A percentile compares a stretch with the other conserved stretches of the same genome.
Conservation (phyloP, 257 asterid genomes). For the Nyctanthes arbortristis region DNA sequence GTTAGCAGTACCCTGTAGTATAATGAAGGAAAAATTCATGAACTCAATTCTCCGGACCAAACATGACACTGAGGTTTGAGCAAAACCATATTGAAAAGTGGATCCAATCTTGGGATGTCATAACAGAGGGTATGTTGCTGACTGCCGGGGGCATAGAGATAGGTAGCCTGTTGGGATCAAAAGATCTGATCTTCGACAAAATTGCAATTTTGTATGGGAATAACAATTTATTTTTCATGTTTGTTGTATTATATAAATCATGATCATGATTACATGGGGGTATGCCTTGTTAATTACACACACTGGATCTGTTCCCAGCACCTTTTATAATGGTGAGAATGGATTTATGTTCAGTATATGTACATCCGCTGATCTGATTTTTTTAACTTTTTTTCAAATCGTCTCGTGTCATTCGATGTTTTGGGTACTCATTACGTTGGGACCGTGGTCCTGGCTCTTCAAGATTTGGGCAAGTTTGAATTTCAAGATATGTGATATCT, state of each 20-base stretch:
- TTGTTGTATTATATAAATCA: slow-evolving; percentile 25
- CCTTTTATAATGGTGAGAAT: too few species aligned
- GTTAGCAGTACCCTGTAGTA: background rate
- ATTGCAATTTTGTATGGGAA: slow-evolving; percentile 17
- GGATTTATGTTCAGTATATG: too few species aligned
- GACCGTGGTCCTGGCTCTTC: too few species aligned
- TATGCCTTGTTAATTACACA: slow-evolving; percentile 9
- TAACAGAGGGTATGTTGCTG: slow-evolving; percentile 8
- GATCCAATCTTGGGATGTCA: slow-evolving; percentile 16
- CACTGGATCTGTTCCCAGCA: too few species aligned
- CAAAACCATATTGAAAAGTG: slow-evolving; percentile 19
- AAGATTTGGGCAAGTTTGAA: too few species aligned
- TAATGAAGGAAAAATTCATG: too few species aligned
- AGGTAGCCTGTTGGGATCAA: slow-evolving; percentile 16
- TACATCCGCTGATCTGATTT: too few species aligned
- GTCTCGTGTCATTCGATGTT: too few species aligned
- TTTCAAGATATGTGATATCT: too few species aligned
- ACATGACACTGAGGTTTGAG: background rate
- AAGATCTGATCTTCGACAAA: slow-evolving; percentile 15
- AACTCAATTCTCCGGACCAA: background rate
- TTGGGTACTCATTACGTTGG: too few species aligned
- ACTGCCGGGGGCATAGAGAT: slow-evolving; percentile 13
- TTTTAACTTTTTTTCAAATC: too few species aligned
- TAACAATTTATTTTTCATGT: slow-evolving; percentile 16
- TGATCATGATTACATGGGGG: slow-evolving; percentile 17